A percentile compares a stretch with the other conserved stretches of the same genome.
These are phyloP conservation scores for Nakaseomyces kungkrabaensis DNA, from an alignment of 1,139 yeast genomes.

Conservation along the genomic window DNA sequence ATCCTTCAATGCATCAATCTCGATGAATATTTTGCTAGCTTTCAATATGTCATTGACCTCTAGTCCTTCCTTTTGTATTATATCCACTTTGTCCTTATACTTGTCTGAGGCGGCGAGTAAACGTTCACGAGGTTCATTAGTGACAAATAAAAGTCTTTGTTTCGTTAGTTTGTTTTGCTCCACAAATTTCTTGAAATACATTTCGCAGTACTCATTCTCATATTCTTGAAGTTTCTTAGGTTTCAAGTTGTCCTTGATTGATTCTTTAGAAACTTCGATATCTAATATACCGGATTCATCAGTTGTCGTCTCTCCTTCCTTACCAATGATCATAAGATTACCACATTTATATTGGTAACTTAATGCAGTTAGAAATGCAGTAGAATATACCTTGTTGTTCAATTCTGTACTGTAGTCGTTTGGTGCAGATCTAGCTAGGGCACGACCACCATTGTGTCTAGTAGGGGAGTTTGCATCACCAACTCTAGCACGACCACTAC, in stretches of 20 bases:
- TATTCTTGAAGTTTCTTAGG: neutral
- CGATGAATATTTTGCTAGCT: conserved; percentile 71
- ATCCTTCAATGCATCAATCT: conserved; percentile 48
- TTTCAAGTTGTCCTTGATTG: neutral
- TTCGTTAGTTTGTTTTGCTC: conserved; percentile 44
- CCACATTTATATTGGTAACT: conserved; percentile 74
- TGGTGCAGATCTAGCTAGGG: conserved; percentile 84
- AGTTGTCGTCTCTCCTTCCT: conserved; percentile 19
- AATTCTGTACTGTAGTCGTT: conserved; percentile 82
- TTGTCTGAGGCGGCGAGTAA: conserved; percentile 32
- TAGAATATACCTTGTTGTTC: conserved; percentile 61
- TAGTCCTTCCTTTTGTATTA: conserved; percentile 65
- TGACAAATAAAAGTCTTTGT: conserved; percentile 56
- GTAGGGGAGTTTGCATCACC: conserved; percentile 96
- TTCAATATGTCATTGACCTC: conserved; percentile 78
- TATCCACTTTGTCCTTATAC: conserved; percentile 46
- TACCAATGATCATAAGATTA: conserved; percentile 56
- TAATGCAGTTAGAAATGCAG: conserved; percentile 73
- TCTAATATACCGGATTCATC: conserved; percentile 21
- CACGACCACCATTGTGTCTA: conserved; percentile 81
- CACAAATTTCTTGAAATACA: conserved; percentile 52
- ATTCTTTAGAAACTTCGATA: conserved; percentile 31
- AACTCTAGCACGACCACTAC: conserved; percentile 88
- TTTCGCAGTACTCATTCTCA: conserved; percentile 32
- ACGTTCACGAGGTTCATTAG: conserved; percentile 27